A percentile compares a stretch with the other conserved stretches of the same genome.
Conservation (phyloP, 176 grass and related monocot species). For the Triticum aestivum region IWGSC_CS_RefSeq_v2.1 NC_057796.1:391993121-391993620, state of each 20-base stretch:
- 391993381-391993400: background rate
- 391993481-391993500: background rate
- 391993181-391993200: background rate
- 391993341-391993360: background rate
- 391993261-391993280: background rate
- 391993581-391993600: too few species aligned
- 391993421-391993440: background rate
- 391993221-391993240: background rate
- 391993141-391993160: background rate
- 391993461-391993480: background rate
- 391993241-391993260: background rate
- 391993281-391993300: background rate
- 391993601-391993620: background rate
- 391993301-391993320: background rate
- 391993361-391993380: background rate
- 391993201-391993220: background rate
- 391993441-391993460: background rate
- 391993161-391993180: background rate
- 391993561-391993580: too few species aligned
- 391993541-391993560: background rate
- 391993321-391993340: background rate
- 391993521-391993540: background rate
- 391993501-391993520: background rate
- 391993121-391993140: too few species aligned
- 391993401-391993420: background rate